These are phyloP conservation scores for Populus trichocarpa DNA, from an alignment of 441 rosid genomes.

Conservation along the genomic window DNA sequence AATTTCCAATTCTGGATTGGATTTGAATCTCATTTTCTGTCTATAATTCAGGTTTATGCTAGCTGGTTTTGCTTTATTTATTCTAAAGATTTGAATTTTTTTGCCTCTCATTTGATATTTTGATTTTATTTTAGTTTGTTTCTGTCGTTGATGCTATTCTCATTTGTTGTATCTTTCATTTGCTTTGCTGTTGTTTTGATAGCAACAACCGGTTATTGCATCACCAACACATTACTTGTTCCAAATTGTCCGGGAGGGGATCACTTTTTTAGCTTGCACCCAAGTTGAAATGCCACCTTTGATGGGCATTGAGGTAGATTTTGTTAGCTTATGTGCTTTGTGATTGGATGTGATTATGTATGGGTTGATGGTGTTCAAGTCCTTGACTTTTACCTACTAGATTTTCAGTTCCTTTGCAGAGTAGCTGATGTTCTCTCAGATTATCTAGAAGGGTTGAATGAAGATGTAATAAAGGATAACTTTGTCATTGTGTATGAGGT, in stretches of 20 bases:
- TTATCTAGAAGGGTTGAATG: constrained; percentile 91
- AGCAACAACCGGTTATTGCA: constrained; percentile 86
- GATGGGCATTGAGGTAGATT: constrained; percentile 87
- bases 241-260: constrained; percentile 82
- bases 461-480: constrained; percentile 90
- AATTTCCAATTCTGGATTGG: constrained; percentile 17
- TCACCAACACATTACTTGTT: constrained; percentile 94
- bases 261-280: constrained; percentile 88
- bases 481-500: constrained; percentile 96
- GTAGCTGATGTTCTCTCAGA: constrained; percentile 80
- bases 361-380: neutral
- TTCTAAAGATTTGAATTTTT: neutral
- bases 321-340: neutral
- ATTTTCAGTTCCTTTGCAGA: constrained; percentile 81
- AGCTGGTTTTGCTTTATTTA: neutral
- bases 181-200: constrained; percentile 13
- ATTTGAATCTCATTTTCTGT: constrained; percentile 15
- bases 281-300: constrained; percentile 98
- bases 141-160: neutral
- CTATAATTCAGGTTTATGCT: neutral
- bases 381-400: constrained; percentile 21
- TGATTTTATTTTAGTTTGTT: neutral
- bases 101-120: neutral
- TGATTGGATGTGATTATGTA: neutral
- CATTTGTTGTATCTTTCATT: neutral